These are phyloP conservation scores for Colletotrichum sp. DNA, from an alignment of 2,329 filamentous ascomycete genomes.

Conservation along the genomic window DNA sequence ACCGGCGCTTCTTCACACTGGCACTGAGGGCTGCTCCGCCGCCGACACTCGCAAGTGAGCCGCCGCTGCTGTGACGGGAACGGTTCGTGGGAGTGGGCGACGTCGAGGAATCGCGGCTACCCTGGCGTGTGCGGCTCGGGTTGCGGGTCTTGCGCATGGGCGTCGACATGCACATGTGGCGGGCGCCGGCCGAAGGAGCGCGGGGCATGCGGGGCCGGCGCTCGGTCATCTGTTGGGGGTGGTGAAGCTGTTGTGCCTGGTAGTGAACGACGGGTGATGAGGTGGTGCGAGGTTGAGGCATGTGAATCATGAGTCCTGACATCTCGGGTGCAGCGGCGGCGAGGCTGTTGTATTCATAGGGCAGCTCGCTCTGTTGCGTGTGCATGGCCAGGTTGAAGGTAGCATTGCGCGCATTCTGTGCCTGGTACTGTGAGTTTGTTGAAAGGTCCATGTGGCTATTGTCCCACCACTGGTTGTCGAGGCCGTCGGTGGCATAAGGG, in stretches of 20 bases:
- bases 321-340: slow-evolving; percentile 32
- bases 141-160: slow-evolving; percentile 47
- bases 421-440: slow-evolving; percentile 29
- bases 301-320: slow-evolving; percentile 57
- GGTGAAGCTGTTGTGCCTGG: slow-evolving; percentile 22
- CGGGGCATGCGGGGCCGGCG: slow-evolving; percentile 52
- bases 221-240: slow-evolving; percentile 30
- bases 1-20: slow-evolving; percentile 41
- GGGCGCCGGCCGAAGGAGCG: slow-evolving; percentile 59
- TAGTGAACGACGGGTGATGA: slow-evolving; percentile 38
- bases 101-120: slow-evolving; percentile 25
- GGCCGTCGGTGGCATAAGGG: slow-evolving; percentile 7
- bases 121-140: slow-evolving; percentile 32
- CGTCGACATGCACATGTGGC: slow-evolving; percentile 46
- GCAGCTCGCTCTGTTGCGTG: slow-evolving; percentile 42
- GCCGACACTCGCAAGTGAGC: slow-evolving; percentile 31
- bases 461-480: slow-evolving; percentile 35
- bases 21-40: slow-evolving; percentile 44
- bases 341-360: slow-evolving; percentile 41
- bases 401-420: slow-evolving; percentile 36
- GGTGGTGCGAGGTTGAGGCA: slow-evolving; percentile 50
- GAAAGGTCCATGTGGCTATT: slow-evolving; percentile 32
- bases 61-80: slow-evolving; percentile 44
- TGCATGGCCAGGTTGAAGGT: slow-evolving; percentile 45
- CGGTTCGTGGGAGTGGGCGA: slow-evolving; percentile 42